Evolutionary conservation across 768 basidiomycete genomes (phyloP).

Genomic region (Lactarius vividus): DNA sequence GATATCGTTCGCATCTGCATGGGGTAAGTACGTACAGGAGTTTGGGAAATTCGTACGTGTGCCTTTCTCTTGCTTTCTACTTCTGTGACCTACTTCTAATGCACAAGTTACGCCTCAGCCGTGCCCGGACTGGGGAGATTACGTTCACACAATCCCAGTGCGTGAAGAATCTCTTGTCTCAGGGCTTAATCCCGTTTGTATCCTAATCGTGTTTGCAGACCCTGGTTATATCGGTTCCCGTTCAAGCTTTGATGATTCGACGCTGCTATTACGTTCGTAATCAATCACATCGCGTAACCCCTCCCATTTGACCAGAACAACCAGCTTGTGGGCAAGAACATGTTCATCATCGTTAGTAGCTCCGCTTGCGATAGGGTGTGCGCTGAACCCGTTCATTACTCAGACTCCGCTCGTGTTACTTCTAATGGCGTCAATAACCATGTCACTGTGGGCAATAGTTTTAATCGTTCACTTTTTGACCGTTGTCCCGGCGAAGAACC

Average conservation of each 20-base stretch:
- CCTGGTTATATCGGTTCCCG: conserved; percentile 6
- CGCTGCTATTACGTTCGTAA: conserved; percentile 20
- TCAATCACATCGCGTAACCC: not conserved
- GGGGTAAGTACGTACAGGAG: not conserved
- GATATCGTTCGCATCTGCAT: conserved; percentile 5
- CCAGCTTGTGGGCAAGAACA: conserved; percentile 8
- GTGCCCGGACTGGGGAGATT: not conserved
- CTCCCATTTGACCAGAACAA: not conserved
- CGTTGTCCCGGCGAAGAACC: too few relatives aligned
- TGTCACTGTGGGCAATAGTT: not conserved
- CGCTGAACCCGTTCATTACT: not conserved
- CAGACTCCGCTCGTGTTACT: conserved; percentile 11
- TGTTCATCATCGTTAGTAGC: conserved; percentile 11
- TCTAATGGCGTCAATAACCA: not conserved
- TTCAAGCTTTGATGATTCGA: conserved; percentile 16
- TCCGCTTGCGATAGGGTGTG: not conserved
- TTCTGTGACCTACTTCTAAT: not conserved
- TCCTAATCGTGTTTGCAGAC: conserved; percentile 6
- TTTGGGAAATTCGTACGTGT: conserved; percentile 3
- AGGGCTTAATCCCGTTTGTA: not conserved
- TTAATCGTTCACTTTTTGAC: not conserved
- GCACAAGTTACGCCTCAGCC: not conserved
- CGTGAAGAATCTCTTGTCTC: not conserved
- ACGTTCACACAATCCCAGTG: not conserved
- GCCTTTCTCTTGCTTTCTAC: not conserved